A percentile compares a stretch with the other conserved stretches of the same genome.
Evolutionary conservation across 345 rosid species (phyloP).

Genomic region (Bruguiera gymnorhiza): DNA sequence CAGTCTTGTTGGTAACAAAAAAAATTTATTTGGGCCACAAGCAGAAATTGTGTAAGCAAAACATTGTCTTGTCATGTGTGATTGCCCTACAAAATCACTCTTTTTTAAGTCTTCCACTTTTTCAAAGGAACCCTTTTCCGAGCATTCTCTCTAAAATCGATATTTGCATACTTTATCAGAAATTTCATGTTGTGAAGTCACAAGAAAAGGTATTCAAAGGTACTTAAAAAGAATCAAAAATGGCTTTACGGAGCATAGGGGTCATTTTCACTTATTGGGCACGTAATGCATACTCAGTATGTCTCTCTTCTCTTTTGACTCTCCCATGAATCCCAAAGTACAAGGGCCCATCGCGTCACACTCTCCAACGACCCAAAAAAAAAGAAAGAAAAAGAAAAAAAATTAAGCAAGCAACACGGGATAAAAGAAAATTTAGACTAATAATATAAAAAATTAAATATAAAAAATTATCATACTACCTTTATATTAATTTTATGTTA

Average conservation of each 20-base stretch:
- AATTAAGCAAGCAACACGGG: no score
- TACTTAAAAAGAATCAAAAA: not conserved
- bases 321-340: not conserved
- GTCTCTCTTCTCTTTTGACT: constrained; percentile 28
- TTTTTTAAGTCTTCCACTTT: no score
- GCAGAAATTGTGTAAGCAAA: no score
- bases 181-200: constrained; percentile 8
- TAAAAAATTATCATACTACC: no score
- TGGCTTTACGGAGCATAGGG: constrained; percentile 21
- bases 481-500: not conserved
- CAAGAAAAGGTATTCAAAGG: constrained; percentile 11
- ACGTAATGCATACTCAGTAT: constrained; percentile 11
- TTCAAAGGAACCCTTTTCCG: no score
- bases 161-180: constrained; percentile 3
- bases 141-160: not conserved
- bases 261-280: constrained; percentile 3
- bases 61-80: no score
- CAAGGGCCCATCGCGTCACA: constrained; percentile 1
- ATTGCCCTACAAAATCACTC: no score
- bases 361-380: not conserved
- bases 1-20: no score
- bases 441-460: no score
- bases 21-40: no score
- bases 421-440: no score
- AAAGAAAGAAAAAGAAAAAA: no score